phyloP scores from a whole-genome alignment of 2,329 filamentous ascomycete species.

The Claviceps arundinis region DNA sequence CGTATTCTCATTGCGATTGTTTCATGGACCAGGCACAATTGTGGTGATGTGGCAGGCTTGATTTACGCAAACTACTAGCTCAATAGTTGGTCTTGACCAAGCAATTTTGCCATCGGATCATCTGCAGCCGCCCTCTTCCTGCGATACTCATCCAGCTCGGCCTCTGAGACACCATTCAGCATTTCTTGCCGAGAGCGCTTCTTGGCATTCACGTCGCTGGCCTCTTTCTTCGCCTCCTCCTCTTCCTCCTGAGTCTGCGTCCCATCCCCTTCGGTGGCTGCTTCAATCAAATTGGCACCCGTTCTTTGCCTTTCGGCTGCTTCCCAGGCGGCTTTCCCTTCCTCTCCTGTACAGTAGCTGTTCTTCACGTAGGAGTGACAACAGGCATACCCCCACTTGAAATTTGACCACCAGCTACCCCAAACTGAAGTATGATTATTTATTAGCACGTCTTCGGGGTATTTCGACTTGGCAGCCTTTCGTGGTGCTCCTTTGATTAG shows the following conservation, averaged over 20 bases:
- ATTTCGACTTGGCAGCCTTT: conserved; percentile 72
- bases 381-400: conserved; percentile 91
- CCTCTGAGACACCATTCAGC: conserved; percentile 63
- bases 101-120: conserved; percentile 76
- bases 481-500: conserved; percentile 78
- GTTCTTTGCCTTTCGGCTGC: conserved; percentile 52
- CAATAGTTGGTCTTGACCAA: conserved; percentile 59
- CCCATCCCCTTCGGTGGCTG: conserved; percentile 18
- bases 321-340: conserved; percentile 69
- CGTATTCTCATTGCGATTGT: neutral
- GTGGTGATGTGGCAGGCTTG: neutral
- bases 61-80: conserved; percentile 9
- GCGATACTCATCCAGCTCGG: conserved; percentile 77
- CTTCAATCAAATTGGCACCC: conserved; percentile 28
- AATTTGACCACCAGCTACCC: conserved; percentile 96
- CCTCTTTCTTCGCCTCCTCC: conserved; percentile 17
- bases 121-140: conserved; percentile 58
- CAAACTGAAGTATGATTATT: conserved; percentile 91
- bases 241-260: conserved; percentile 12
- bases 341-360: conserved; percentile 91
- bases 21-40: too few relatives aligned
- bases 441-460: conserved; percentile 71
- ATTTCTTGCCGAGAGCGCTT: conserved; percentile 72
- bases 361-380: conserved; percentile 92
- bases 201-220: conserved; percentile 28